These are phyloP conservation scores for Sugiyamaella castrensis DNA, from an alignment of 1,139 yeast species.

Conservation along the genomic window DNA sequence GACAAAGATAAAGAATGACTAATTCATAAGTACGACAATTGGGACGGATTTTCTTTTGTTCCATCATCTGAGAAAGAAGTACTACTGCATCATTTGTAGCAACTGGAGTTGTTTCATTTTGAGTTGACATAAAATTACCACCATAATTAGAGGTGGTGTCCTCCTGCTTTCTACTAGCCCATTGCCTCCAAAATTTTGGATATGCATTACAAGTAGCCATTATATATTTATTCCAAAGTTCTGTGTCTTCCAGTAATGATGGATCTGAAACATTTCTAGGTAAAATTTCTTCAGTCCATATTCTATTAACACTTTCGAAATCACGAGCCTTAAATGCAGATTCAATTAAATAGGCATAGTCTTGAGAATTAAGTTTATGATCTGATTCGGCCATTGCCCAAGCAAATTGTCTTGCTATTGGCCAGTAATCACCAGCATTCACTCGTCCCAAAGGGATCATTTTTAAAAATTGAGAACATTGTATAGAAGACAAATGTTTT, in stretches of 20 bases:
- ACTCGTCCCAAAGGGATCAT: constrained; percentile 10
- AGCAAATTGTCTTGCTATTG: constrained; percentile 11
- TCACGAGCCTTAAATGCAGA: constrained; percentile 31
- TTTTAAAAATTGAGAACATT: constrained; percentile 7
- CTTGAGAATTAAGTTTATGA: constrained; percentile 24
- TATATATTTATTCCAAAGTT: constrained; percentile 38
- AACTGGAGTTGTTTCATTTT: constrained; percentile 18
- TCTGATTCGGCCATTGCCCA: constrained; percentile 26
- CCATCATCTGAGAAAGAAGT: constrained; percentile 35
- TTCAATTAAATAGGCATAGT: constrained; percentile 31
- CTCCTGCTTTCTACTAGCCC: constrained; percentile 10
- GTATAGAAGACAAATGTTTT: constrained; percentile 4
- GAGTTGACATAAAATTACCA: background rate
- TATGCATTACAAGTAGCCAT: constrained; percentile 35
- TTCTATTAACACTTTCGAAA: constrained; percentile 23
- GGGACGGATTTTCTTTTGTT: constrained; percentile 30
- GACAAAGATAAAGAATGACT: constrained; percentile 32
- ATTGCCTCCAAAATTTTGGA: constrained; percentile 32
- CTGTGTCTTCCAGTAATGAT: constrained; percentile 23
- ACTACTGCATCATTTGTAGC: constrained; percentile 27
- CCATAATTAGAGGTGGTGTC: background rate
- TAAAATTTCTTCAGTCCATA: constrained; percentile 27
- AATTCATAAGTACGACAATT: constrained; percentile 35
- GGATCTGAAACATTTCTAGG: constrained; percentile 17
- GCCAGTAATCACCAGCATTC: constrained; percentile 10